These are phyloP conservation scores for Parsonsia alboflavescens DNA, from an alignment of 257 asterid species.

Conservation along the genomic window DNA sequence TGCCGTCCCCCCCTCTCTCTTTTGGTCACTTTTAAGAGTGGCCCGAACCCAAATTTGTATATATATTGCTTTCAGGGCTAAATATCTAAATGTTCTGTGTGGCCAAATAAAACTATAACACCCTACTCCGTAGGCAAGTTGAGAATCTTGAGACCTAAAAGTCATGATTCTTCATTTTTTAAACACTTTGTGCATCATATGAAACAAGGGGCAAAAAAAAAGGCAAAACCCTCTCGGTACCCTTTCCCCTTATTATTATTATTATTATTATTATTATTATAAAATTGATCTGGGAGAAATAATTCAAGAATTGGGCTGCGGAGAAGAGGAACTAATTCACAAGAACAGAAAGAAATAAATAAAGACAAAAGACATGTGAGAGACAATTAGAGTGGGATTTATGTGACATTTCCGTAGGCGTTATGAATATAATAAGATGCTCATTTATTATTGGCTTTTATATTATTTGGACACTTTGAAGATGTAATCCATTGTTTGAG, in stretches of 20 bases:
- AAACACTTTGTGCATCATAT: too few relatives aligned
- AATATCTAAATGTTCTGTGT: background rate
- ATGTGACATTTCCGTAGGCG: background rate
- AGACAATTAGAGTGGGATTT: slow-evolving; percentile 2
- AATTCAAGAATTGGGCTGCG: too few relatives aligned
- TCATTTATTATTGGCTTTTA: background rate
- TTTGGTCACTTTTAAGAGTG: background rate
- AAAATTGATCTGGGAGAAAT: too few relatives aligned
- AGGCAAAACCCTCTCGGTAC: too few relatives aligned
- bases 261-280: too few relatives aligned
- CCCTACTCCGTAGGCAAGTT: background rate
- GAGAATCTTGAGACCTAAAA: background rate
- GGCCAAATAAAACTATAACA: slow-evolving; percentile 1
- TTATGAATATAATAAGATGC: background rate
- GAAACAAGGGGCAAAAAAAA: too few relatives aligned
- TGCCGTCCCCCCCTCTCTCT: too few relatives aligned
- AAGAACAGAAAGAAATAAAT: background rate
- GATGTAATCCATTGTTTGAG: slow-evolving; percentile 7
- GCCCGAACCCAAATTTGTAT: slow-evolving; percentile 2
- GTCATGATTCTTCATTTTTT: background rate
- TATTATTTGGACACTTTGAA: background rate
- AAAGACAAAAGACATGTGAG: background rate
- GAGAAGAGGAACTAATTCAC: background rate
- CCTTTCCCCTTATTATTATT: too few relatives aligned
- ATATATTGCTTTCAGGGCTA: slow-evolving; percentile 8